Evolutionary conservation across 306 rosid species (phyloP).

Genomic region (Alnus rubra): DNA sequence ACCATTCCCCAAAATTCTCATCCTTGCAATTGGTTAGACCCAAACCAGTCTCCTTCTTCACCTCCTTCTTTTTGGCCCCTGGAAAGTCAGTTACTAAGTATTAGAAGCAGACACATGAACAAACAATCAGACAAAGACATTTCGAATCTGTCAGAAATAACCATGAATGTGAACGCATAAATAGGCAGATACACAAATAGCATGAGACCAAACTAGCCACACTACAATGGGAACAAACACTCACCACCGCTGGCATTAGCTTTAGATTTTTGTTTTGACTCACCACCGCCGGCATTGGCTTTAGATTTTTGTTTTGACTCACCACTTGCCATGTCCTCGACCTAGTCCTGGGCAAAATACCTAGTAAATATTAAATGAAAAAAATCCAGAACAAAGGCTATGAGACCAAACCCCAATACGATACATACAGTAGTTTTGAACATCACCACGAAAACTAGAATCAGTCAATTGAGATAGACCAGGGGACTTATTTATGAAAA

Average conservation of each 20-base stretch:
- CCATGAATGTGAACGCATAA: neutral
- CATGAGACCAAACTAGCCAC: neutral
- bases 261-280: too few species aligned
- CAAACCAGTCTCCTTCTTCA: constrained; percentile 92
- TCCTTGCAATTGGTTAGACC: constrained; percentile 78
- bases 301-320: neutral
- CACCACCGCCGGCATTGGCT: neutral
- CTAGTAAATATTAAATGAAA: neutral
- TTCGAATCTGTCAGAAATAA: neutral
- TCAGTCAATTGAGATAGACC: neutral
- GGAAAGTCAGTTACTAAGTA: neutral
- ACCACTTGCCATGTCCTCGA: neutral
- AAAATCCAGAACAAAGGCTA: neutral
- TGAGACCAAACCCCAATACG: neutral
- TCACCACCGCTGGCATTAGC: neutral
- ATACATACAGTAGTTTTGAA: neutral
- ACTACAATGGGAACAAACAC: neutral
- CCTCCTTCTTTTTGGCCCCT: constrained; percentile 92
- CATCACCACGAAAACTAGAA: neutral
- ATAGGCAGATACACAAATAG: neutral
- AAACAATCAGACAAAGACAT: neutral
- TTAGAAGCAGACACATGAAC: constrained; percentile 6
- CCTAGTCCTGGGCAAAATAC: neutral
- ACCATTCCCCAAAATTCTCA: constrained; percentile 96
- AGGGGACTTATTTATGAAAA: neutral